Conservation (phyloP, 768 basidiomycete genomes). For the Lepiota brunneoincarnata region DNA sequence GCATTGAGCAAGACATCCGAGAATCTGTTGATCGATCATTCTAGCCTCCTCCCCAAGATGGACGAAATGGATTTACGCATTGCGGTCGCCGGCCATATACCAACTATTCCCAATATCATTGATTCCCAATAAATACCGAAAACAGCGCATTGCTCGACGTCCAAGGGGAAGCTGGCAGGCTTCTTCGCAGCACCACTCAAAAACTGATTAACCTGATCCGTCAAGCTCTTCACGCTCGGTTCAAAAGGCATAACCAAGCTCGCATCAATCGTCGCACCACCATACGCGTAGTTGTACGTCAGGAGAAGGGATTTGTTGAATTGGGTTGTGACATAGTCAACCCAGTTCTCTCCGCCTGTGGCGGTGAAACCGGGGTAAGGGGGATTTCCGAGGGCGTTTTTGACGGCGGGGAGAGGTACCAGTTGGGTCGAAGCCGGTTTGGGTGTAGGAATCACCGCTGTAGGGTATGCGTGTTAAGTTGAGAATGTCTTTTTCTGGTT, state of each 20-base stretch:
- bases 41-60: not conserved
- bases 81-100: slow-evolving; percentile 41
- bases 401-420: slow-evolving; percentile 38
- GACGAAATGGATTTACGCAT: slow-evolving; percentile 35
- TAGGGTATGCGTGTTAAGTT: not conserved
- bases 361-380: slow-evolving; percentile 52
- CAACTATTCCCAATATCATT: slow-evolving; percentile 66
- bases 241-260: slow-evolving; percentile 51
- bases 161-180: slow-evolving; percentile 54
- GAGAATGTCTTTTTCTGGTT: not conserved
- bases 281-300: slow-evolving; percentile 66
- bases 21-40: slow-evolving; percentile 25
- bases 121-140: slow-evolving; percentile 69
- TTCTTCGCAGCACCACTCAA: slow-evolving; percentile 42
- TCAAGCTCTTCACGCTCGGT: slow-evolving; percentile 50
- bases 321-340: slow-evolving; percentile 48
- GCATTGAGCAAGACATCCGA: slow-evolving; percentile 29
- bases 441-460: slow-evolving; percentile 60
- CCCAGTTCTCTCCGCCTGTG: slow-evolving; percentile 58
- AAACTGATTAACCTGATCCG: slow-evolving; percentile 64
- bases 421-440: slow-evolving; percentile 46
- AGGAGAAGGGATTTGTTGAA: slow-evolving; percentile 53
- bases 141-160: slow-evolving; percentile 55
- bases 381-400: slow-evolving; percentile 54
- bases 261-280: slow-evolving; percentile 64